Evolutionary conservation across 208 protist species (phyloP).

Genomic region (Acanthamoeba polyphaga): DNA sequence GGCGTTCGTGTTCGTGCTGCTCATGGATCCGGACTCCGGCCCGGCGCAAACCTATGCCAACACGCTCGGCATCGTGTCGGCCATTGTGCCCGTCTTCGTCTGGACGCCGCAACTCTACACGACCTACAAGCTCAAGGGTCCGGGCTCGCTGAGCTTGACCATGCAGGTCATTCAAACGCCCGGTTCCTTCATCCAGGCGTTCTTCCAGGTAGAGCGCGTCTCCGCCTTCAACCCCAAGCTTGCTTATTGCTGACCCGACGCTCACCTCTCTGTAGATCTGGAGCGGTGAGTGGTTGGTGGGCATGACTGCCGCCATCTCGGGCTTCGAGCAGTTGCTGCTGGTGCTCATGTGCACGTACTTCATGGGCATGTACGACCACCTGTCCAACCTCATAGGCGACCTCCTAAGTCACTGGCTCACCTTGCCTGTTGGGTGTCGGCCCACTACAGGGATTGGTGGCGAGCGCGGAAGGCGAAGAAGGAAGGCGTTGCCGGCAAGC

Average conservation of each 20-base stretch:
- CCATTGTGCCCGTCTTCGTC: slow-evolving; percentile 34
- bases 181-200: slow-evolving; percentile 63
- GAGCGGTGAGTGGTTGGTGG: slow-evolving; percentile 29
- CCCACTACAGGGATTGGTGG: slow-evolving; percentile 8
- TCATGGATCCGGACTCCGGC: background rate
- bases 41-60: background rate
- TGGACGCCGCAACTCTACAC: slow-evolving; percentile 67
- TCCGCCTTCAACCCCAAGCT: too few species aligned
- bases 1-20: slow-evolving; percentile 12
- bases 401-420: too few species aligned
- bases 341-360: slow-evolving; percentile 44
- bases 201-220: background rate
- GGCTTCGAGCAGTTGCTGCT: slow-evolving; percentile 38
- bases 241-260: background rate
- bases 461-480: background rate
- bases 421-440: background rate
- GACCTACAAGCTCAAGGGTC: slow-evolving; percentile 58
- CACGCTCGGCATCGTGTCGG: slow-evolving; percentile 41
- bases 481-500: background rate
- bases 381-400: background rate
- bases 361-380: background rate
- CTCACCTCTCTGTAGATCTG: slow-evolving; percentile 2
- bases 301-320: slow-evolving; percentile 52
- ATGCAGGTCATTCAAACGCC: slow-evolving; percentile 62
- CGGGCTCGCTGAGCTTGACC: slow-evolving; percentile 61